Base-by-base conservation (phyloP, 192 early-diverging fungal genomes). In the Coemansia sp. region DNA sequence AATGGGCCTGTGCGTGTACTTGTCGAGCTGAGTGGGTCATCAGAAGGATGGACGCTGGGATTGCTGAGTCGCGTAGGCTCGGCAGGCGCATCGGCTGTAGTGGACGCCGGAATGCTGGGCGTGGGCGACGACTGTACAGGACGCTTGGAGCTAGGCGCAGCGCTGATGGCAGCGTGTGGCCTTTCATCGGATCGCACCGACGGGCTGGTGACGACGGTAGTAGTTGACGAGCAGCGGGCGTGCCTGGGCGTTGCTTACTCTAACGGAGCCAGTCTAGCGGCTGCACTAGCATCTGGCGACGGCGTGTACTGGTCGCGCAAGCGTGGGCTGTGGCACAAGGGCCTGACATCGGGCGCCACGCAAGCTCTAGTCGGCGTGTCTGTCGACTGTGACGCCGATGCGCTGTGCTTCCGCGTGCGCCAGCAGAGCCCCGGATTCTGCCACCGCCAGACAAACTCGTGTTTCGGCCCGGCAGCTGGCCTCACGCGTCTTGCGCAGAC, bases 271-370 rank as follows among this genome's bases (percentile, higher is more conserved):
- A 95, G 94, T 69, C 83, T 99, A 23, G 77, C 86, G 4, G 94
- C 96, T 61, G 88, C 95, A 0, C 75, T 99, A 53, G 83, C 84
- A 27, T 88, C 88, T 0, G 86, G 89, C 5, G 77, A 87, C 51
- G 98, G 98, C n/a, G 94, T 98, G 11, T 99, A 98, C 85, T 91
- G 94, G 77, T 94, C 92, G 37, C 86, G 98, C 51, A 78, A 69
- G 14, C 86, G 94, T 46, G 95, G 95, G 21, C 85, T 99, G 12
- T 99, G 98, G 98, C 89, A 94, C 77, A 99, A 99, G 81, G 98
- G 98, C 10, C 83, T 89, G 44, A 94, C 98, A 1, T 98, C 96
- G 1, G 96, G 95, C 37, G 92, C 98, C 4, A 93, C 91, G n/a
- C 98, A 99, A 78, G 84, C 86, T 36, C 84, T 99, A 61, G 69